A percentile compares a stretch with the other conserved stretches of the same genome.
phyloP scores from a whole-genome alignment of 176 grass and related monocot genomes.

The Oryza nivara region DNA sequence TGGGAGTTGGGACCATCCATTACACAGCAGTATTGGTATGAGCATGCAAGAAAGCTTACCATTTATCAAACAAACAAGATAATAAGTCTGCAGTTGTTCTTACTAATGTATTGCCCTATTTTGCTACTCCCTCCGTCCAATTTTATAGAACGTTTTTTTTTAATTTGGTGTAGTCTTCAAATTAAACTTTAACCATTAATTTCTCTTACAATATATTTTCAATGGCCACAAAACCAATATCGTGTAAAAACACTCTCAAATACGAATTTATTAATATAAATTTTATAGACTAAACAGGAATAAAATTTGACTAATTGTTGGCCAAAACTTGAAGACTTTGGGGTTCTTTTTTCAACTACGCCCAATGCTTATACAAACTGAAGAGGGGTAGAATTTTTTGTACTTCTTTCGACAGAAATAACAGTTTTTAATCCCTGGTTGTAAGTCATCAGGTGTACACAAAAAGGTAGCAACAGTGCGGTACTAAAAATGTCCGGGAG shows the following conservation, averaged over 20 bases:
- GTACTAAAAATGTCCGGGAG: neutral
- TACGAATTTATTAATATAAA: neutral
- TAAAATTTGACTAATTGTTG: neutral
- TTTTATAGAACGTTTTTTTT: neutral
- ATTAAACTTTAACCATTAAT: neutral
- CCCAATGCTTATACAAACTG: neutral
- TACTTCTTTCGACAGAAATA: neutral
- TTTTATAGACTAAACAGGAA: neutral
- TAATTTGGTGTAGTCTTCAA: neutral
- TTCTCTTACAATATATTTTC: neutral
- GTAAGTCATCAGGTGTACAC: neutral
- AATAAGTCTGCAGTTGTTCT: neutral
- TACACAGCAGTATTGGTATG: neutral
- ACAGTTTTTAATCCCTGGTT: neutral
- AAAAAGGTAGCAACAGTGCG: neutral
- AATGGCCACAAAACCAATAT: neutral
- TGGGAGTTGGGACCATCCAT: neutral
- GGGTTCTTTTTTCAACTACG: neutral
- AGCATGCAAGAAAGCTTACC: constrained; percentile 9
- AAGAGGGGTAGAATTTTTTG: neutral
- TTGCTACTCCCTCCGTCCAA: neutral
- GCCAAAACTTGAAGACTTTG: neutral
- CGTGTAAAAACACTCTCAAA: neutral
- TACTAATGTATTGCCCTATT: neutral
- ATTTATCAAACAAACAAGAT: neutral